phyloP scores from a whole-genome alignment of 352 stramenopile species.

The Phytophthora pistaciae region DNA sequence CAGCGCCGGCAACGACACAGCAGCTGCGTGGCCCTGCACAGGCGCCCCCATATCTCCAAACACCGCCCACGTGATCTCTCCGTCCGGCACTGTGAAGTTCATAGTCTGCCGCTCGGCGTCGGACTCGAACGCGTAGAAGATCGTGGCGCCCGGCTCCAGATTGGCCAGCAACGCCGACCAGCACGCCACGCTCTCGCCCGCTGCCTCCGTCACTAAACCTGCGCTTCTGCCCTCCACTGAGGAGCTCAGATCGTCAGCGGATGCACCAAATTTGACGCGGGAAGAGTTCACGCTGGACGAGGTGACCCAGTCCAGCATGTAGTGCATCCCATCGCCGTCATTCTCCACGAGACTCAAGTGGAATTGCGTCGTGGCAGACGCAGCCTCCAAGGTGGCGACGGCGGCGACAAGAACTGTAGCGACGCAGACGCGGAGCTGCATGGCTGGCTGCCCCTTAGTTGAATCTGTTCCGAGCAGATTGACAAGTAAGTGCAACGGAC shows the following conservation, averaged over 20 bases:
- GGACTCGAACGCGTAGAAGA: slow-evolving; percentile 71
- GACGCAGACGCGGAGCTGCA: slow-evolving; percentile 8
- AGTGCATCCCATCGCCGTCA: slow-evolving; percentile 45
- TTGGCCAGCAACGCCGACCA: slow-evolving; percentile 68
- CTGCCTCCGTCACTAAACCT: slow-evolving; percentile 60
- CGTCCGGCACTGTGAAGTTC: slow-evolving; percentile 60
- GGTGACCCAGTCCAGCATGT: slow-evolving; percentile 83
- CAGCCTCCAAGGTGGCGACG: neutral
- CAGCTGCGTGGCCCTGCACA: slow-evolving; percentile 61
- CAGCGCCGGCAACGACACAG: slow-evolving; percentile 69
- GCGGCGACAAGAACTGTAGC: neutral
- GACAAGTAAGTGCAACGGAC: slow-evolving; percentile 9
- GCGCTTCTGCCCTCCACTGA: slow-evolving; percentile 41
- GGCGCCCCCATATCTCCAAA: slow-evolving; percentile 78
- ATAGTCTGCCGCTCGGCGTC: slow-evolving; percentile 19
- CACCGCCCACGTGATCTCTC: slow-evolving; percentile 73
- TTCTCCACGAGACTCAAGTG: slow-evolving; percentile 67
- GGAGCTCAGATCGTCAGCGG: slow-evolving; percentile 43
- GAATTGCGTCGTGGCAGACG: slow-evolving; percentile 58
- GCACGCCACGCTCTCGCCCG: slow-evolving; percentile 48
- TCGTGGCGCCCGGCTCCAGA: slow-evolving; percentile 50
- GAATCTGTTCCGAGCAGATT: slow-evolving; percentile 10
- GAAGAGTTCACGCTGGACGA: slow-evolving; percentile 41
- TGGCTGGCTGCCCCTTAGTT: slow-evolving; percentile 3
- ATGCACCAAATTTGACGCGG: slow-evolving; percentile 52